These are phyloP conservation scores for Plicaturopsis crispa DNA, from an alignment of 768 basidiomycete genomes.

Conservation along the genomic window DNA sequence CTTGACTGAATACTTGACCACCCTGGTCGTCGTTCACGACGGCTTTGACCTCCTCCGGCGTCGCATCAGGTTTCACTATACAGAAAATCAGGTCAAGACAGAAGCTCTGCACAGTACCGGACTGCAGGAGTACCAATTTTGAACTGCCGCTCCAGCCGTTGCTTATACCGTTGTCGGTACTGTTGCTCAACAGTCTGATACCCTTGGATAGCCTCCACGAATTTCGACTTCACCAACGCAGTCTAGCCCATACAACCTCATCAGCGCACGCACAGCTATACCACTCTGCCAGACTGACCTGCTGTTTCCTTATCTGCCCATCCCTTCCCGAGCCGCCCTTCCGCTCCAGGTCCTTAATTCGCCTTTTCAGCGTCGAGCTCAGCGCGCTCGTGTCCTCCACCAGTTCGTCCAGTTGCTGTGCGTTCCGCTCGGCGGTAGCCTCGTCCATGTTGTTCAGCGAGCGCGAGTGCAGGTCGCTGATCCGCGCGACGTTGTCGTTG, in stretches of 20 bases:
- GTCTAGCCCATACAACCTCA: neutral
- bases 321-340: conserved; percentile 61
- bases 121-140: conserved; percentile 81
- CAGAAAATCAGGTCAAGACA: neutral
- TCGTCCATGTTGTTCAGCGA: conserved; percentile 76
- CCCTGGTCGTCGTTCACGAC: conserved; percentile 80
- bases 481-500: conserved; percentile 60
- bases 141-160: conserved; percentile 80
- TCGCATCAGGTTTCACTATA: conserved; percentile 86
- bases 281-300: conserved; percentile 33
- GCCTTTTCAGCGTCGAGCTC: conserved; percentile 59
- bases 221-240: conserved; percentile 60
- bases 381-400: conserved; percentile 66
- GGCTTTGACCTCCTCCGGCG: conserved; percentile 78
- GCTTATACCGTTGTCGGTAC: conserved; percentile 70
- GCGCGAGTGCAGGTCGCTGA: conserved; percentile 67
- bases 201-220: conserved; percentile 79
- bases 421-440: conserved; percentile 49
- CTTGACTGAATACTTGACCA: conserved; percentile 86
- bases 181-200: conserved; percentile 81
- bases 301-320: conserved; percentile 69
- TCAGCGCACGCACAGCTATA: neutral
- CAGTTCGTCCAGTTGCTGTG: conserved; percentile 58
- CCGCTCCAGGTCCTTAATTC: conserved; percentile 65
- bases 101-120: no score